Conservation (phyloP, 208 protist species). For the Trypanosoma theileri region DNA sequence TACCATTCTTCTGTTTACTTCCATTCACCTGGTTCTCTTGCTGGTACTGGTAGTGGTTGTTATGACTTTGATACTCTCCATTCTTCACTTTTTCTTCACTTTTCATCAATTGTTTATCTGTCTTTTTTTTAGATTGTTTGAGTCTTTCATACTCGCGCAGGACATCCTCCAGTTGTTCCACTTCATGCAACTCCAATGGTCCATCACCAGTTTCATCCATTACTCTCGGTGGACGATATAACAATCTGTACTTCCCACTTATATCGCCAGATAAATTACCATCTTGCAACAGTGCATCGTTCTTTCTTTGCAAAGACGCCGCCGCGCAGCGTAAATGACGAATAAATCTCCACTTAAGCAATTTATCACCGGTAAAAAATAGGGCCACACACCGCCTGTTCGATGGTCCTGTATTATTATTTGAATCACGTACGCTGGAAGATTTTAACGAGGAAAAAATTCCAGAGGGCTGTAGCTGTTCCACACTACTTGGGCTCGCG, state of each 20-base stretch:
- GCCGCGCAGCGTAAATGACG: not conserved
- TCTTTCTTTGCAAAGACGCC: not conserved
- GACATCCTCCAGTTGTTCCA: slow-evolving; percentile 62
- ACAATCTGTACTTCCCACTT: slow-evolving; percentile 9
- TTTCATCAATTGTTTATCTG: slow-evolving; percentile 8
- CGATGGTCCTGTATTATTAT: not conserved
- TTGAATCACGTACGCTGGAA: not conserved
- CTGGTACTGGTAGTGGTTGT: not conserved
- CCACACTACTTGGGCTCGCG: not conserved
- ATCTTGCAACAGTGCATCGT: not conserved
- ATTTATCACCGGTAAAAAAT: slow-evolving; percentile 35
- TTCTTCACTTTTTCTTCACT: not conserved
- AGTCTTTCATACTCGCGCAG: slow-evolving; percentile 37
- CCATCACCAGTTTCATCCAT: slow-evolving; percentile 8
- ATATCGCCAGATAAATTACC: not conserved
- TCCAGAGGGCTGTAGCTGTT: not conserved
- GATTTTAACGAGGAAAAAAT: slow-evolving; percentile 1
- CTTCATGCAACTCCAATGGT: slow-evolving; percentile 49
- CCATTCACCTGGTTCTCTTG: not conserved
- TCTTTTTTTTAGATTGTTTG: no score
- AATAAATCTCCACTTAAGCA: slow-evolving; percentile 46
- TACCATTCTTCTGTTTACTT: not conserved
- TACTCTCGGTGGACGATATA: slow-evolving; percentile 10
- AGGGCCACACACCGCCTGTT: not conserved
- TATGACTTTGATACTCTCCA: no score